Evolutionary conservation across 1,139 yeast species (phyloP), one percentile per base, ranked within the genome.

Genomic region (Suhomyces taliae): DNA sequence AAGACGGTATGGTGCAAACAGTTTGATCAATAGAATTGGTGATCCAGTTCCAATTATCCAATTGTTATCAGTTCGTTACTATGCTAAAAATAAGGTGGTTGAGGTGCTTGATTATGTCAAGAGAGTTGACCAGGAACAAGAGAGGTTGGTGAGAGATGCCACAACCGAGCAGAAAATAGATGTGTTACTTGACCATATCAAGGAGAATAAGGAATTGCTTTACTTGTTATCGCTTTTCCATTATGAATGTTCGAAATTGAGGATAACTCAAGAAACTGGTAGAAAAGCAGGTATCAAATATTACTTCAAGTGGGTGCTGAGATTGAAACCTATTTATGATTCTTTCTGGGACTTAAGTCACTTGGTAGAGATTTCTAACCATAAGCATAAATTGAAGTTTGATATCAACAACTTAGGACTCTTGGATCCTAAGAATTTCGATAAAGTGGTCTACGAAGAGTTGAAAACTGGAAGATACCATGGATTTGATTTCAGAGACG

Each of bases 341-440:
- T 58, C 70, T n/a, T 74, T 75, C 45, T 75, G 79, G 78, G 74
- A 67, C 8, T 57, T 62, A 40, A 70, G 78, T 51, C 62, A 60
- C 36, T 44, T 60, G 12, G 50, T 60, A 39, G 68, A 70, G 35
- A 57, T 74, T 9, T 64, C 78, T 8, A 61, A 67, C 40, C 71
- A 67, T 41, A 53, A 46, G 5, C 78, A 75, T 52, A 46, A 45
- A 37, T 54, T 75, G 24, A 54, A 58, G 7, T 60, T 58, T 42
- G 57, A 61, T 41, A 59, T 66, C 3, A 38, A 53, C 8, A 54
- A 66, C 41, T 55, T 75, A 36, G 80, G 80, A 9, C 49, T 74
- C 11, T 57, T 75, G 42, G 79, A 74, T 53, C 80, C 80, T 0
- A 55, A 52, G 38, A 65, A 74, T 50, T 74, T 72, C 50, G 58